A percentile compares a stretch with the other conserved stretches of the same genome.
phyloP scores from a whole-genome alignment of 495 filamentous ascomycete genomes.

The Halenospora varia region DNA sequence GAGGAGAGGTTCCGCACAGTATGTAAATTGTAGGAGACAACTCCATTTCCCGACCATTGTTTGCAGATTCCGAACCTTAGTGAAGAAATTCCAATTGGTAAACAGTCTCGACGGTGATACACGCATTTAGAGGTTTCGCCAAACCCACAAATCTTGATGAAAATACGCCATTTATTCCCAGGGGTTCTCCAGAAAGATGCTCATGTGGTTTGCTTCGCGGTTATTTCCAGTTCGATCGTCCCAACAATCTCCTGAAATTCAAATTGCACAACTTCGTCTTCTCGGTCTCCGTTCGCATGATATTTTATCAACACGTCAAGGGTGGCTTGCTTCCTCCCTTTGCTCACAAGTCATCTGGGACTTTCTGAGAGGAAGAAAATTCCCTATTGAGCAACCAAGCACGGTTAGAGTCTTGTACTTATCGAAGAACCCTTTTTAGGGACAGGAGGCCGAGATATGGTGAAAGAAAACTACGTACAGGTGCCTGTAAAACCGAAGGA shows the following conservation, averaged over 20 bases:
- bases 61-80: slow-evolving; percentile 19
- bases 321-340: slow-evolving; percentile 44
- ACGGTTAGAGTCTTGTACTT: not conserved
- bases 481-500: slow-evolving; percentile 7
- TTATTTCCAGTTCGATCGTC: slow-evolving; percentile 45
- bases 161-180: slow-evolving; percentile 21
- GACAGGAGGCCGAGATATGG: not conserved
- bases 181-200: slow-evolving; percentile 26
- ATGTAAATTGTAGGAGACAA: slow-evolving; percentile 27
- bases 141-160: slow-evolving; percentile 2
- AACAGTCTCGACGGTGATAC: no score
- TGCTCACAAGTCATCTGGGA: slow-evolving; percentile 47
- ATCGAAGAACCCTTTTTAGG: not conserved
- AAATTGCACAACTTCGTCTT: slow-evolving; percentile 30
- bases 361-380: slow-evolving; percentile 48
- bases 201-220: slow-evolving; percentile 31
- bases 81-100: not conserved
- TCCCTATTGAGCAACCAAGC: not conserved
- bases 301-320: slow-evolving; percentile 31
- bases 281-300: slow-evolving; percentile 34
- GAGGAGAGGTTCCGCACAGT: slow-evolving; percentile 14
- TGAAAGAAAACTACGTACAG: slow-evolving; percentile 15
- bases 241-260: slow-evolving; percentile 36
- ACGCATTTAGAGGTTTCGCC: not conserved
- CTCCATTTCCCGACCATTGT: slow-evolving; percentile 23